Conservation (phyloP, 2,329 filamentous ascomycete species). For the Arthrobotrys pseudoclavata region DNA sequence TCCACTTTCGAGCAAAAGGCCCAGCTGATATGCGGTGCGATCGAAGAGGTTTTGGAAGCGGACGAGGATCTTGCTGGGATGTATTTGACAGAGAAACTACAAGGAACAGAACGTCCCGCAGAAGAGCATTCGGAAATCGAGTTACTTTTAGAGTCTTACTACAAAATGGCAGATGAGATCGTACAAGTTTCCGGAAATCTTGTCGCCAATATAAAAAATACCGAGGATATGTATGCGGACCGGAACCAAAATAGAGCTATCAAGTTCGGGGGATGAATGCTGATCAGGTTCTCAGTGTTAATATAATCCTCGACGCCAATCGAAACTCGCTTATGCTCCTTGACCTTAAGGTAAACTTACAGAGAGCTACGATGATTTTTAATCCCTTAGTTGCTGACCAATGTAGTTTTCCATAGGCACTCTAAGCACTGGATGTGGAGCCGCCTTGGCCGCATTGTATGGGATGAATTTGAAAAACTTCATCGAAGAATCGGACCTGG, state of each 20-base stretch:
- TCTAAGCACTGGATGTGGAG: conserved; percentile 92
- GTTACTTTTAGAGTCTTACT: conserved; percentile 95
- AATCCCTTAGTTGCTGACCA: not conserved
- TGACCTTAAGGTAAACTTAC: conserved; percentile 77
- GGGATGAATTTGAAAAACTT: conserved; percentile 99
- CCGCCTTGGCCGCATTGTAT: conserved; percentile 97
- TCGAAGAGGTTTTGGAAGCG: conserved; percentile 93
- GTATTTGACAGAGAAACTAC: conserved; percentile 91
- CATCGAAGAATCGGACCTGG: conserved; percentile 91
- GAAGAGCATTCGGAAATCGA: conserved; percentile 97
- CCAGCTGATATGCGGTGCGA: conserved; percentile 90
- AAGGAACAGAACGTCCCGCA: conserved; percentile 78
- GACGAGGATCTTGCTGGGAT: conserved; percentile 95
- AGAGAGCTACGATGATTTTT: not conserved
- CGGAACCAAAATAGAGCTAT: not conserved
- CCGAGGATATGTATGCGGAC: conserved; percentile 88
- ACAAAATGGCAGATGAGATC: conserved; percentile 98
- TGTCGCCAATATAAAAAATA: conserved; percentile 95
- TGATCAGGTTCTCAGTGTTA: conserved; percentile 74
- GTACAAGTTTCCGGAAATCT: conserved; percentile 94
- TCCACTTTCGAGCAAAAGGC: conserved; percentile 98
- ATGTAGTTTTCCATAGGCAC: conserved; percentile 86
- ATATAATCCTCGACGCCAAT: conserved; percentile 96
- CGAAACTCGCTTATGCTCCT: conserved; percentile 98
- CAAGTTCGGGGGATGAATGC: not conserved